phyloP scores from a whole-genome alignment of 2,329 filamentous ascomycete genomes.

The Fusarium tricinctum region DNA sequence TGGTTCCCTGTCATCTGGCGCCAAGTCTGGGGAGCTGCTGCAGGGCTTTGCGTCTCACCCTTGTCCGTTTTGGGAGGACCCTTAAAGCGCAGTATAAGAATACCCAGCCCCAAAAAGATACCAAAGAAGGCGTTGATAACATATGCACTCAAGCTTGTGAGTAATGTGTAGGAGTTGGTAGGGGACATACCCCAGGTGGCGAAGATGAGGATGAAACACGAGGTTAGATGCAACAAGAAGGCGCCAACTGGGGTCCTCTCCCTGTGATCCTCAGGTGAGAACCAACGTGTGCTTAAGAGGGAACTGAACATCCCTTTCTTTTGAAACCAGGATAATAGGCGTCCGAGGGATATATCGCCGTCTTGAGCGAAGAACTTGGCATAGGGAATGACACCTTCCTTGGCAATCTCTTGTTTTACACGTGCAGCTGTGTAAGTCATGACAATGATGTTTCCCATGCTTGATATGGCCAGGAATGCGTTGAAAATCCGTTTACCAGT shows the following conservation, averaged over 20 bases:
- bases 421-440: constrained; percentile 69
- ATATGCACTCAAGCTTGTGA: constrained; percentile 54
- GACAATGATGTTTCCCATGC: constrained; percentile 69
- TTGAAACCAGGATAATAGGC: constrained; percentile 52
- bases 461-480: constrained; percentile 66
- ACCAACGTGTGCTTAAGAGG: constrained; percentile 49
- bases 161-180: constrained; percentile 50
- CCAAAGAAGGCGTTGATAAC: constrained; percentile 55
- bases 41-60: constrained; percentile 25
- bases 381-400: constrained; percentile 68
- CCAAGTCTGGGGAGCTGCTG: constrained; percentile 47
- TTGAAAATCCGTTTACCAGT: constrained; percentile 58
- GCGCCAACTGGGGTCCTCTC: constrained; percentile 56
- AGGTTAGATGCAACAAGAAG: constrained; percentile 53
- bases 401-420: constrained; percentile 73
- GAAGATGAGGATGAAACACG: constrained; percentile 54
- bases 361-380: constrained; percentile 63
- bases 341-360: constrained; percentile 53
- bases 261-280: constrained; percentile 54
- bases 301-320: constrained; percentile 50
- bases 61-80: constrained; percentile 51
- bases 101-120: constrained; percentile 53
- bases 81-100: constrained; percentile 54
- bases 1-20: constrained; percentile 51
- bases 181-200: constrained; percentile 51